Percentiles rank a stretch among this genome's conserved stretches.
These are phyloP conservation scores for Ceratocystis huliohia DNA, from an alignment of 2,329 filamentous ascomycete genomes.

Conservation along the genomic window DNA sequence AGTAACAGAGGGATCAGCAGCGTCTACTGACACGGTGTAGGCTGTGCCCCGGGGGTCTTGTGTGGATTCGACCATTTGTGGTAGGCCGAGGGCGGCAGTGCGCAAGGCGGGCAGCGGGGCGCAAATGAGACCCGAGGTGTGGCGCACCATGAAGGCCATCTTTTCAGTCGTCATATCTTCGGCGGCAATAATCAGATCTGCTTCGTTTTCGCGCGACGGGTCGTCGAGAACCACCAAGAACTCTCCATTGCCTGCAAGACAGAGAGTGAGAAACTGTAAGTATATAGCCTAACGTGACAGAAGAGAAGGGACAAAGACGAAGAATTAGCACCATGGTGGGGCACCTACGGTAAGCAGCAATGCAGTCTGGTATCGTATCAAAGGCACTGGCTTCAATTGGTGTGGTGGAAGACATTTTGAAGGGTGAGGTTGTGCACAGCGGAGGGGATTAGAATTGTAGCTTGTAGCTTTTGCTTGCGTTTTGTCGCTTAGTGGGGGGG, in stretches of 20 bases:
- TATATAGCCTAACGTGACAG: neutral
- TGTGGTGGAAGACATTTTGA: conserved; percentile 38
- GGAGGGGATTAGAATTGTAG: neutral
- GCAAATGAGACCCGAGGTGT: conserved; percentile 85
- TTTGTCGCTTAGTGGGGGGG: conserved; percentile 7
- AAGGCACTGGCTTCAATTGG: conserved; percentile 42
- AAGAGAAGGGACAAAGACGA: neutral
- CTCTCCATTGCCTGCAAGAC: conserved; percentile 54
- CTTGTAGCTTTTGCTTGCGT: neutral
- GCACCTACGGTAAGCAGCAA: conserved; percentile 50
- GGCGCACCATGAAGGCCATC: conserved; percentile 90
- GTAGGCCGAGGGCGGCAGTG: conserved; percentile 59
- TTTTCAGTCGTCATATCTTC: conserved; percentile 71
- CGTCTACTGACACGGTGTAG: conserved; percentile 84
- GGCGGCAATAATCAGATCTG: conserved; percentile 91
- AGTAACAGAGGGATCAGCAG: conserved; percentile 55
- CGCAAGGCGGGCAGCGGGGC: conserved; percentile 62
- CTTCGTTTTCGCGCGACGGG: conserved; percentile 88
- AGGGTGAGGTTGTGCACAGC: neutral
- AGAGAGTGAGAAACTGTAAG: conserved; percentile 17
- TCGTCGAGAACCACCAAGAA: conserved; percentile 96
- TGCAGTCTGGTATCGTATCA: conserved; percentile 52
- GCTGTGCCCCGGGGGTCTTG: conserved; percentile 83
- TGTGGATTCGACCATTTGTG: conserved; percentile 67
- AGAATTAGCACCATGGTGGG: neutral